These are phyloP conservation scores for Axilococcus clingmanii DNA, from an alignment of 139 green algal genomes.

Conservation along the genomic window DNA sequence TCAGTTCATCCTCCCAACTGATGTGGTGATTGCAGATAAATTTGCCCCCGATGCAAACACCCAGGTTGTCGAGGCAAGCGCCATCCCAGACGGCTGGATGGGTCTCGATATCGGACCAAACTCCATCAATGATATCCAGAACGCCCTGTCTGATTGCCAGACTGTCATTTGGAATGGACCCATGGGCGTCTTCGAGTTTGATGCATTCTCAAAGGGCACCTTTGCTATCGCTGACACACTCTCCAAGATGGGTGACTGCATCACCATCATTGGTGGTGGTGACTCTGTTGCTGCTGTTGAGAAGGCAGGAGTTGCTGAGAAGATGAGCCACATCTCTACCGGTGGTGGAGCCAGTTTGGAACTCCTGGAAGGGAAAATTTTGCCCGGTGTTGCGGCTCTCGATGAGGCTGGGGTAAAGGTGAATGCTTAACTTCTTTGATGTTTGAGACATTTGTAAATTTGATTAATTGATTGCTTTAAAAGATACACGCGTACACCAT, in stretches of 20 bases:
- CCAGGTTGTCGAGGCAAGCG: slow-evolving; percentile 56
- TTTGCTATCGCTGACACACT: slow-evolving; percentile 83
- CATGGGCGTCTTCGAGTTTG: slow-evolving; percentile 96
- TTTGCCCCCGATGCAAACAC: slow-evolving; percentile 86
- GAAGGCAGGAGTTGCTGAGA: slow-evolving; percentile 75
- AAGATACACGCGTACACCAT: too few relatives aligned
- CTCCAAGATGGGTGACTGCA: slow-evolving; percentile 55
- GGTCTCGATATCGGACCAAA: slow-evolving; percentile 94
- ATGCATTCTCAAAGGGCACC: slow-evolving; percentile 85
- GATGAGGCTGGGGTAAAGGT: slow-evolving; percentile 76
- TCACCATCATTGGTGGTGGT: slow-evolving; percentile 87
- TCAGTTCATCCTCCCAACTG: slow-evolving; percentile 88
- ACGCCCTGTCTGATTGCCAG: slow-evolving; percentile 76
- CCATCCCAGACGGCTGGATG: slow-evolving; percentile 97
- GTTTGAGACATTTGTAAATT: background rate
- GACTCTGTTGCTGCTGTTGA: slow-evolving; percentile 97
- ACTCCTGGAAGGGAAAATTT: slow-evolving; percentile 98
- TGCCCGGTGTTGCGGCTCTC: slow-evolving; percentile 90
- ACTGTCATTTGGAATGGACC: slow-evolving; percentile 96
- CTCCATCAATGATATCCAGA: slow-evolving; percentile 75
- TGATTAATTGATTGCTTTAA: too few relatives aligned
- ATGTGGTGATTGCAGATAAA: slow-evolving; percentile 91
- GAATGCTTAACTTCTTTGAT: slow-evolving; percentile 1
- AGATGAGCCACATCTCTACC: slow-evolving; percentile 91
- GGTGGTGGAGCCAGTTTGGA: slow-evolving; percentile 94